These are phyloP conservation scores for Phytophthora cryptogea DNA, from an alignment of 352 stramenopile species.

Conservation along the genomic window DNA sequence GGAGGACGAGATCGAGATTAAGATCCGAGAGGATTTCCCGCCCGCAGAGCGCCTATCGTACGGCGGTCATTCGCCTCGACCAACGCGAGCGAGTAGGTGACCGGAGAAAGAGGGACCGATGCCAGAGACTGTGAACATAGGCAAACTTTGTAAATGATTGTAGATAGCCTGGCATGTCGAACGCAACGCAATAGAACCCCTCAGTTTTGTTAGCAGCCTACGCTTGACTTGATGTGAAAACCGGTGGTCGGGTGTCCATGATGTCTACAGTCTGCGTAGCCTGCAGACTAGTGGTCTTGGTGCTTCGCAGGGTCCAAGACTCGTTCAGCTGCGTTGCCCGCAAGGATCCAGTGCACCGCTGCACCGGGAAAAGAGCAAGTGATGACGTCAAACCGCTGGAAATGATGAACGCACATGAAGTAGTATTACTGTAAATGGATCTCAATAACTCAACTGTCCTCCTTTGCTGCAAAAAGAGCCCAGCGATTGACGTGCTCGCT, in stretches of 20 bases:
- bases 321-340: no score
- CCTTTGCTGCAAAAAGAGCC: conserved; percentile 16
- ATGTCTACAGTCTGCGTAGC: not conserved
- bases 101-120: not conserved
- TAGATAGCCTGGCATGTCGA: conserved; percentile 31
- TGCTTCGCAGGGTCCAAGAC: no score
- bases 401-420: conserved; percentile 26
- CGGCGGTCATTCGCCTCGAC: conserved; percentile 8
- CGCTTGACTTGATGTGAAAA: no score
- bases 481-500: conserved; percentile 13
- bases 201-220: conserved; percentile 21
- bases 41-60: conserved; percentile 49
- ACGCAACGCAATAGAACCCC: conserved; percentile 24
- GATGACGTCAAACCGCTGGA: not conserved
- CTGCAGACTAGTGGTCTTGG: no score
- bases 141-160: conserved; percentile 32
- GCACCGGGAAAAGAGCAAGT: not conserved
- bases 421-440: conserved; percentile 38
- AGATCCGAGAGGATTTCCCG: conserved; percentile 69
- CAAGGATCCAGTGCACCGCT: not conserved
- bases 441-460: conserved; percentile 33
- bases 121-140: conserved; percentile 15
- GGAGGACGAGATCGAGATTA: conserved; percentile 70
- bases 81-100: conserved; percentile 31
- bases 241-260: no score